phyloP scores from a whole-genome alignment of 257 asterid species.

The Capsicum rhomboideum region DNA sequence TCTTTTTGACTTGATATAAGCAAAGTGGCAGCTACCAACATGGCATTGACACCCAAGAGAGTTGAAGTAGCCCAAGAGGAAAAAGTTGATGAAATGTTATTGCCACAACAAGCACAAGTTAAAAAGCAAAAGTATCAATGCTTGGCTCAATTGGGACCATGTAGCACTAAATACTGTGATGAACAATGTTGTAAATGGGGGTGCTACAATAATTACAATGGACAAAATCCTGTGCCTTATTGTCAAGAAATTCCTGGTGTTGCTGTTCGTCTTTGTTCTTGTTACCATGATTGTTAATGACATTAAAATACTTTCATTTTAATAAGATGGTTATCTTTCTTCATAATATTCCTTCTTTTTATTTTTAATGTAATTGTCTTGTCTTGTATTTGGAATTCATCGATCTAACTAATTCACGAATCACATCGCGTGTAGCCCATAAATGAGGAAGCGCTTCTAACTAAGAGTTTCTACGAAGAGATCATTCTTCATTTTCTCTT shows the following conservation, averaged over 20 bases:
- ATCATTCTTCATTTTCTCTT: too few relatives aligned
- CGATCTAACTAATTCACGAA: not conserved
- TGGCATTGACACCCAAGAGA: not conserved
- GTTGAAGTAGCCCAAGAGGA: not conserved
- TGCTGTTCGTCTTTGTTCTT: not conserved
- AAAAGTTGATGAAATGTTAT: not conserved
- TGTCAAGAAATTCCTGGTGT: not conserved
- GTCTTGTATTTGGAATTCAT: not conserved
- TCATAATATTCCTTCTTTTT: not conserved
- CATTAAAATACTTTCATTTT: not conserved
- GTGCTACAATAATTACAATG: not conserved
- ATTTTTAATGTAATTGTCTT: too few relatives aligned
- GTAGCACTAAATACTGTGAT: not conserved
- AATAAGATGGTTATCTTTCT: not conserved
- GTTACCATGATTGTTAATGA: not conserved
- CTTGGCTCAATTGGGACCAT: not conserved
- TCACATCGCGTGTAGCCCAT: too few relatives aligned
- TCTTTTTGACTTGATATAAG: not conserved
- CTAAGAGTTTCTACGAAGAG: too few relatives aligned
- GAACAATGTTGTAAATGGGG: not conserved
- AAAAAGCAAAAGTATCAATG: not conserved
- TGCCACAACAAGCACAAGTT: not conserved
- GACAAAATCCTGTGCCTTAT: not conserved
- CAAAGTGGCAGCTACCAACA: not conserved
- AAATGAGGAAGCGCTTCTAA: too few relatives aligned